Conservation (phyloP, 768 basidiomycete genomes). For the Lactarius indigo region DNA sequence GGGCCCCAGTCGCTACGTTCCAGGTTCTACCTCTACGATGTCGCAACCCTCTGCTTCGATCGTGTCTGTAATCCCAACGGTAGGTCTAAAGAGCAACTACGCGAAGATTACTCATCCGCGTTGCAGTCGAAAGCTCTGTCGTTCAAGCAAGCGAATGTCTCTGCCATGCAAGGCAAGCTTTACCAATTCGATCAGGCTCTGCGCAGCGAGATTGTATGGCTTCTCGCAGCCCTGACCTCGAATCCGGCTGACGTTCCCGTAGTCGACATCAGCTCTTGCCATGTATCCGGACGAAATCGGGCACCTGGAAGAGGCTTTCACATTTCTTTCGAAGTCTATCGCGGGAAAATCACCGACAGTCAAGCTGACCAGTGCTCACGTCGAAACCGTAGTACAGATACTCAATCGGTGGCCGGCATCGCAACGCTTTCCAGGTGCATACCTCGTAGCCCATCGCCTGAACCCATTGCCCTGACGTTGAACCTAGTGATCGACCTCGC, state of each 20-base stretch:
- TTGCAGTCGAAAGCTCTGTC: conserved; percentile 56
- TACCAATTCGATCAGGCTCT: conserved; percentile 70
- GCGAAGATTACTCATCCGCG: neutral
- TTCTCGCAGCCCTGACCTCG: neutral
- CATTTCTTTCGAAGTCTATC: conserved; percentile 50
- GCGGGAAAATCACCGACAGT: conserved; percentile 34
- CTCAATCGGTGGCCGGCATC: conserved; percentile 72
- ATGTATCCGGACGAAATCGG: conserved; percentile 62
- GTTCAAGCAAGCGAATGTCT: conserved; percentile 84
- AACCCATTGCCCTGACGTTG: neutral
- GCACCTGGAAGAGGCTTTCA: conserved; percentile 59
- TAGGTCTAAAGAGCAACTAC: conserved; percentile 4
- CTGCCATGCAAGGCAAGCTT: conserved; percentile 76
- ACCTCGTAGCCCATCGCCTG: neutral
- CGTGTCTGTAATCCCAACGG: conserved; percentile 22
- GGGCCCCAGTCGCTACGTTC: conserved; percentile 23
- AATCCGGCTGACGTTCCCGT: conserved; percentile 6
- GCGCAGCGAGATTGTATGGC: conserved; percentile 62
- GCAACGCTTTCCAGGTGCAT: conserved; percentile 67
- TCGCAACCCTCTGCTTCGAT: conserved; percentile 5
- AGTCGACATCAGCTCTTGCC: conserved; percentile 71
- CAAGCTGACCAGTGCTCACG: conserved; percentile 44
- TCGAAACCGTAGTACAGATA: conserved; percentile 60
- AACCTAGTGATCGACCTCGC: conserved; percentile 77
- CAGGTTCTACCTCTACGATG: conserved; percentile 6